phyloP scores from a whole-genome alignment of 2,329 filamentous ascomycete species.

The Trematosphaeria pertusa region DNA sequence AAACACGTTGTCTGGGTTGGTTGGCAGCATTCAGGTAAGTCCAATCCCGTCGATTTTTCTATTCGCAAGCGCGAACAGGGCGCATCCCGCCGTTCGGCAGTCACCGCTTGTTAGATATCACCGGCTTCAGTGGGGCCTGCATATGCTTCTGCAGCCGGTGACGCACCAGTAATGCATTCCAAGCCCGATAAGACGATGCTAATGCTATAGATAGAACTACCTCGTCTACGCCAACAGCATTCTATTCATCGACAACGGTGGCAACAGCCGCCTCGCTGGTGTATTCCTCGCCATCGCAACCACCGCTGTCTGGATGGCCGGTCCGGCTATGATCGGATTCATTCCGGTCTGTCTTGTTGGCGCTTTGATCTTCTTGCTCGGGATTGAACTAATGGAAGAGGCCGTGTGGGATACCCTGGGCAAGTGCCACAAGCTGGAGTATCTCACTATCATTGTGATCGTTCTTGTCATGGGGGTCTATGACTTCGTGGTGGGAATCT shows the following conservation, averaged over 20 bases:
- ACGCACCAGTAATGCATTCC: too few relatives aligned
- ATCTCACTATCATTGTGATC: conserved; percentile 85
- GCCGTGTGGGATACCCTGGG: conserved; percentile 88
- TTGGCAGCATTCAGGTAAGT: conserved; percentile 78
- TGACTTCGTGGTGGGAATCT: conserved; percentile 94
- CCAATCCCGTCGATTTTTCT: neutral
- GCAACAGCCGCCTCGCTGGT: conserved; percentile 84
- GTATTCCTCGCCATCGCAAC: conserved; percentile 83
- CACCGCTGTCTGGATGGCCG: conserved; percentile 80
- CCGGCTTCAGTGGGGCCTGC: too few relatives aligned
- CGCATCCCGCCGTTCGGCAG: too few relatives aligned
- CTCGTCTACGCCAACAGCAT: conserved; percentile 97
- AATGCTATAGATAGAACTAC: conserved; percentile 92
- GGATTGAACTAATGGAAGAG: conserved; percentile 89
- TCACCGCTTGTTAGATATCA: too few relatives aligned
- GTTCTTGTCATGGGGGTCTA: conserved; percentile 95
- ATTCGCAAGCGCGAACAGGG: too few relatives aligned
- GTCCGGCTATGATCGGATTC: conserved; percentile 86
- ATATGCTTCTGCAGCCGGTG: too few relatives aligned
- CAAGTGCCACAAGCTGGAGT: conserved; percentile 86
- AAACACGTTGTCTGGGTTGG: conserved; percentile 85
- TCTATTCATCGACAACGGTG: conserved; percentile 94
- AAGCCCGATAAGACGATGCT: too few relatives aligned
- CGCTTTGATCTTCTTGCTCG: conserved; percentile 91
- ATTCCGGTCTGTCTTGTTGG: conserved; percentile 98